These are phyloP conservation scores for Kwoniella newhampshirensis DNA, from an alignment of 768 basidiomycete genomes.

Conservation along the genomic window DNA sequence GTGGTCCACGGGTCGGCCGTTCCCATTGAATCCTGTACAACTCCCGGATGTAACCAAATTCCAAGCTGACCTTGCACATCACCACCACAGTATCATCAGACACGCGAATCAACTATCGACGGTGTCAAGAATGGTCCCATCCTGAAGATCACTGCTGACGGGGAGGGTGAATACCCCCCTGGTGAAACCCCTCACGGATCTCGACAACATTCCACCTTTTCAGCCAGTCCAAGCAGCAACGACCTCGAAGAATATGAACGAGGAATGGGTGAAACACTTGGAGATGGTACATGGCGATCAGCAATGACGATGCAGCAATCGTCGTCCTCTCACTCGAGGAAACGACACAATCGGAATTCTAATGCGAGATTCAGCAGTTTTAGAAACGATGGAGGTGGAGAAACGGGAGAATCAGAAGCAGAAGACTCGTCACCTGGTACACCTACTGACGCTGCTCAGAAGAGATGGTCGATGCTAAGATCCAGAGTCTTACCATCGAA, in stretches of 20 bases:
- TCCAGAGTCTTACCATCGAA: constrained; percentile 36
- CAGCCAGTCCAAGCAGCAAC: constrained; percentile 7
- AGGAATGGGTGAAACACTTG: constrained; percentile 16
- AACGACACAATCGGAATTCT: constrained; percentile 1
- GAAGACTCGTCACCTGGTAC: constrained; percentile 10
- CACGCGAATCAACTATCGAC: constrained; percentile 20
- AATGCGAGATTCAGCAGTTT: constrained; percentile 21
- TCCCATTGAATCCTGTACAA: neutral
- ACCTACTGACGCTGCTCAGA: constrained; percentile 30
- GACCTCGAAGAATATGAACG: constrained; percentile 20
- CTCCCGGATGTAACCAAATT: no score
- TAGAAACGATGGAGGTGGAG: constrained; percentile 10
- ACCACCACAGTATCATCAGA: constrained; percentile 42
- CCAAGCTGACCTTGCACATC: no score
- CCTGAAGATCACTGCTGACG: constrained; percentile 46
- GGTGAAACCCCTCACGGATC: constrained; percentile 37
- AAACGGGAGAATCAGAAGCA: constrained; percentile 16
- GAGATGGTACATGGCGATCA: constrained; percentile 18
- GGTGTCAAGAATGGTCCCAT: constrained; percentile 35
- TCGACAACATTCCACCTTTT: constrained; percentile 9
- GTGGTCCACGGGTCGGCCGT: neutral
- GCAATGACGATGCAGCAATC: constrained; percentile 3
- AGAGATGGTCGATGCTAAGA: constrained; percentile 44
- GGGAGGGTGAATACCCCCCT: constrained; percentile 47
- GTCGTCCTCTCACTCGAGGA: constrained; percentile 1